A percentile compares a stretch with the other conserved stretches of the same genome.
Conservation (phyloP, 164 flowering plant genomes). For the Umbilicus rupestris region DNA sequence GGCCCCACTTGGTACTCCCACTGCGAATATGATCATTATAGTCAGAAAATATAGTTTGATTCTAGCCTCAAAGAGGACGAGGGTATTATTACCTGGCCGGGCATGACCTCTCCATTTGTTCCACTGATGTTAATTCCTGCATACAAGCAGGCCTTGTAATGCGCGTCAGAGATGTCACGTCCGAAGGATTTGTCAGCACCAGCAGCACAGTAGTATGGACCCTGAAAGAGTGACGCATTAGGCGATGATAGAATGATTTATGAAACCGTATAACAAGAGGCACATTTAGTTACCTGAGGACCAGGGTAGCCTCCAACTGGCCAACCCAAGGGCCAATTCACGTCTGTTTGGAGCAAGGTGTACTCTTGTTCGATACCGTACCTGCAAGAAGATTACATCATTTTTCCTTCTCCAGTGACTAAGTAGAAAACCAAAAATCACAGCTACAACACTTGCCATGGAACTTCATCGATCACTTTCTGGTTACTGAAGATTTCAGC, state of each 20-base stretch:
- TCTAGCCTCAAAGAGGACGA: constrained; percentile 2
- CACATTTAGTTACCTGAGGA: constrained; percentile 56
- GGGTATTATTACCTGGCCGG: constrained; percentile 72
- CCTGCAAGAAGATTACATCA: constrained; percentile 30
- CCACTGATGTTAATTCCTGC: constrained; percentile 96
- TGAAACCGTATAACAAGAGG: neutral
- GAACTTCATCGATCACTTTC: constrained; percentile 66
- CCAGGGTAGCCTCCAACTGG: constrained; percentile 97
- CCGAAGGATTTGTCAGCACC: constrained; percentile 98
- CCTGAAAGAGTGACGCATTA: constrained; percentile 42
- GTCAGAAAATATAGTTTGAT: neutral
- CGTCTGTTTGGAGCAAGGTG: constrained; percentile 77
- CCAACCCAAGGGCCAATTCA: constrained; percentile 98
- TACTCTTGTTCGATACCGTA: constrained; percentile 96
- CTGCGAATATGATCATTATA: constrained; percentile 25
- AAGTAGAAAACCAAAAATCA: neutral
- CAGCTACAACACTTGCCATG: constrained; percentile 49
- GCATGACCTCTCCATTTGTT: constrained; percentile 99
- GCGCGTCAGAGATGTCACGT: constrained; percentile 95
- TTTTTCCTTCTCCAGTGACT: neutral
- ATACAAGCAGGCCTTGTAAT: constrained; percentile 96
- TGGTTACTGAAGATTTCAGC: constrained; percentile 64
- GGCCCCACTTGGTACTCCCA: constrained; percentile 99
- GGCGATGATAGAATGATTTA: too few species aligned
- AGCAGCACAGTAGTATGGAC: constrained; percentile 91